These are phyloP conservation scores for Agarophyton chilense DNA, from an alignment of 23 red algal genomes.

Conservation along the genomic window DNA sequence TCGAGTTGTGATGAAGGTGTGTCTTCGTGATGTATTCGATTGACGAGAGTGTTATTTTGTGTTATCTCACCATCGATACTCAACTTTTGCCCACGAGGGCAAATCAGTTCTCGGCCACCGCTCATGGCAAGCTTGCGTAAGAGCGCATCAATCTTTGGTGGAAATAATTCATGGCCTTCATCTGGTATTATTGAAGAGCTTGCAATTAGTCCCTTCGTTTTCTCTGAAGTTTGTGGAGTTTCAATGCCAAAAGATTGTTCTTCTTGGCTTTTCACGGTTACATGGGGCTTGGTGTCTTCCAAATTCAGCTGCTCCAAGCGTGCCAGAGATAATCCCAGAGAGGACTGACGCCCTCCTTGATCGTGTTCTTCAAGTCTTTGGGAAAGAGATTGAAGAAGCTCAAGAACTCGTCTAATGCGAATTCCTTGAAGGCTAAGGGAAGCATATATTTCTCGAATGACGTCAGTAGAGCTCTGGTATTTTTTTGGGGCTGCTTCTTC, in stretches of 20 bases:
- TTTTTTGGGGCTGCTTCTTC: not conserved
- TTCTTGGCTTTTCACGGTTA: not conserved
- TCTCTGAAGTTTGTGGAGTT: not conserved
- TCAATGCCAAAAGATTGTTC: not conserved
- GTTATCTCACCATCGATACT: not conserved
- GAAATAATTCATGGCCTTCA: slow-evolving; percentile 25
- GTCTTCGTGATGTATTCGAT: not conserved
- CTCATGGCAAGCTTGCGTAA: slow-evolving; percentile 61
- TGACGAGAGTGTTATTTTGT: not conserved
- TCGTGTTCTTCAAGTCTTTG: slow-evolving; percentile 40
- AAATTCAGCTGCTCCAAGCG: slow-evolving; percentile 61
- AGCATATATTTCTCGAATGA: slow-evolving; percentile 46
- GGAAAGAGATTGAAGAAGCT: slow-evolving; percentile 27
- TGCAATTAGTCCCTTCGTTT: not conserved
- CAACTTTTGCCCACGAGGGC: not conserved
- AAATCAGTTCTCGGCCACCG: slow-evolving; percentile 35
- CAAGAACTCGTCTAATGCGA: slow-evolving; percentile 43
- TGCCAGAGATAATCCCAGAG: slow-evolving; percentile 55
- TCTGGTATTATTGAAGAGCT: not conserved
- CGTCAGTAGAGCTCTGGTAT: not conserved
- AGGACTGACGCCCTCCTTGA: slow-evolving; percentile 11
- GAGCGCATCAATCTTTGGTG: slow-evolving; percentile 4
- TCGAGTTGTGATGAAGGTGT: not conserved
- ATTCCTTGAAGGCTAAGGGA: slow-evolving; percentile 63
- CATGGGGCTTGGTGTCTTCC: not conserved